phyloP scores from a whole-genome alignment of 345 rosid genomes.

The Corymbia maculata region DNA sequence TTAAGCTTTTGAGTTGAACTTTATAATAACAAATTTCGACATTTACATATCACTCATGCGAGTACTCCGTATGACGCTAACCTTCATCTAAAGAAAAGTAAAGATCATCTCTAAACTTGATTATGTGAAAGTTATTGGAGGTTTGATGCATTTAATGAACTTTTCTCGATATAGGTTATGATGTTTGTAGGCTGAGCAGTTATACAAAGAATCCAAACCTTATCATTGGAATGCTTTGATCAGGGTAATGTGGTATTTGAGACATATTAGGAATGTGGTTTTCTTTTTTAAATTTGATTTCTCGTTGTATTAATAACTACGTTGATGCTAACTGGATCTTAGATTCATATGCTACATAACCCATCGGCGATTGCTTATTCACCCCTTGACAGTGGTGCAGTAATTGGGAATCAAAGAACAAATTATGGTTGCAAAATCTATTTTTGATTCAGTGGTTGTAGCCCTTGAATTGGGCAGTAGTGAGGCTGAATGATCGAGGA shows the following conservation, averaged over 20 bases:
- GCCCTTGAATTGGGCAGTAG: neutral
- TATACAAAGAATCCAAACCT: neutral
- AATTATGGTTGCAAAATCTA: neutral
- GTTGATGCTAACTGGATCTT: neutral
- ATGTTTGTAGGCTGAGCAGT: neutral
- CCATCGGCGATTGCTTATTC: neutral
- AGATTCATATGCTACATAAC: neutral
- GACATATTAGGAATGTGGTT: neutral
- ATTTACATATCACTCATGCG: neutral
- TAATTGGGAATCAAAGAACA: neutral
- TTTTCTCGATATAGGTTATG: neutral
- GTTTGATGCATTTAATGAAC: neutral
- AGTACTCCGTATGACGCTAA: neutral
- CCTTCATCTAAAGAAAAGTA: neutral
- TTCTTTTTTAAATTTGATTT: neutral
- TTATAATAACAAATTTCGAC: neutral
- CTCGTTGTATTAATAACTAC: neutral
- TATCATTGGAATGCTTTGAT: neutral
- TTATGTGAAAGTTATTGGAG: neutral
- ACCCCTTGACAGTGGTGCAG: neutral
- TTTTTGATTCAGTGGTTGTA: neutral
- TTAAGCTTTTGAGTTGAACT: neutral
- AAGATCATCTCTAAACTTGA: neutral
- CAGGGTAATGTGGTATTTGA: neutral
- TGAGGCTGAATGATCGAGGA: neutral